Base-by-base conservation (phyloP, 495 filamentous ascomycete species). In the Hyaloscypha variabilis region DNA sequence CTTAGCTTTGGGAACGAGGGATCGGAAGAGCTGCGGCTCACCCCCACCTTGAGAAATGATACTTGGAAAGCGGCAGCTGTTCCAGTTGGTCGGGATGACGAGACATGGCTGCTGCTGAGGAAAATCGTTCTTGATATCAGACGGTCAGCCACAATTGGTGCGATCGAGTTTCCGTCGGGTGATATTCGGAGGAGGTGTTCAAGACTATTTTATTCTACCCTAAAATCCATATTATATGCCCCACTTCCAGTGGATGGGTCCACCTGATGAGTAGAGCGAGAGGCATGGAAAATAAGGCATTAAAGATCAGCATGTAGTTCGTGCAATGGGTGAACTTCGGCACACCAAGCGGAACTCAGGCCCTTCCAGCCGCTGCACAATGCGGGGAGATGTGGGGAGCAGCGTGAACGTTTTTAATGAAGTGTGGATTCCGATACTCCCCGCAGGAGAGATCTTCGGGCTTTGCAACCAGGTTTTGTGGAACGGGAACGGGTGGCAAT, bases 111-210 rank as follows among this genome's bases (percentile, higher is more conserved):
- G 10, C 26, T 23, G 23, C 24, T 25, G 51, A n/a, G 51, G 6
- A 1, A 54, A 24, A 54, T 54, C 26, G 51, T 54, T 8, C 26
- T 29, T n/a, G 23, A 52, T 4, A 24, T 6, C 6, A 52, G 49
- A 52, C n/a, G n/a, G 49, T 5, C n/a, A 19, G 6, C 49, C 19
- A 54, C 21, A 54, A 54, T 54, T 54, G 51, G 51, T 54, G 51
- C 51, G 51, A 54, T 8, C 26, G 39, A 46, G 39, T 11, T 17
- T 17, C 13, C 17, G 6, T 17, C 51, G 51, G 51, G 19, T 54
- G 26, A 54, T 54, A 24, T 54, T 54, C 51, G 51, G 51, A 5
- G 13, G 39, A 46, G 39, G 39, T 17, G 17, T 46, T 19, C 17
- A 3, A 17, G 17, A 46, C 10, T 11, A 4, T 4, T 19, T 17